Base-by-base conservation (phyloP, 2,329 filamentous ascomycete species). In the Verticillium klebahnii region DNA sequence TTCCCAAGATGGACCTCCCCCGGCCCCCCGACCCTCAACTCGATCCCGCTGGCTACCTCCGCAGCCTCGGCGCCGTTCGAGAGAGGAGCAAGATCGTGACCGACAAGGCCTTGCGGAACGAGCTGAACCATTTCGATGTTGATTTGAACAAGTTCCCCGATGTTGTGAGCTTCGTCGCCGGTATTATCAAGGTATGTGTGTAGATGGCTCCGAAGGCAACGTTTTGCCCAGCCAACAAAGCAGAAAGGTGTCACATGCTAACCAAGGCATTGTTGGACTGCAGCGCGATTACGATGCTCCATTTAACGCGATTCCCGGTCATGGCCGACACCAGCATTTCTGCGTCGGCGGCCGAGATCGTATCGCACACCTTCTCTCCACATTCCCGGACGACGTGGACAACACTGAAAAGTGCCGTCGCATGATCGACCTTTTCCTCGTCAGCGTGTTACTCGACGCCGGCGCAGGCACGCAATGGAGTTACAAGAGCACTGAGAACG, bases 401-500 rank as follows among this genome's bases (percentile, higher is more conserved):
- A 84, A 81, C 65, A 85, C 86, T 61, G 91, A 94, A 76, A 85
- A 87, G 65, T 91, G 89, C 63, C 87, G 90, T 65, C 85, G 91
- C 65, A 77, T 94, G 64, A 83, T 94, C 63, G 91, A 93, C 68
- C 82, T 94, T 39, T 93, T 93, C 76, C 78, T 93, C 52, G 72
- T 95, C 65, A 94, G 91, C 58, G 91, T 95, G 8, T 79, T 96
- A 58, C 82, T 96, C 9, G 91, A 96, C 71, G 92, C 95, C 5
- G 95, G 95, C 50, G 93, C 95, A 2, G 95, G 95, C 50, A 94
- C 88, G 2, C 84, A 87, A 67, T 99, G 95, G 95, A 89, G 88
- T 68, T 99, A 97, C 79, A 95, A 91, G 80, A 96, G 92, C 72
- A 89, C 89, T 65, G 93, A 96, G 71, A 96, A 93, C 66, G 92